A percentile compares a stretch with the other conserved stretches of the same genome.
phyloP scores from a whole-genome alignment of 192 early-diverging fungal species.

The Linnemannia exigua region DNA sequence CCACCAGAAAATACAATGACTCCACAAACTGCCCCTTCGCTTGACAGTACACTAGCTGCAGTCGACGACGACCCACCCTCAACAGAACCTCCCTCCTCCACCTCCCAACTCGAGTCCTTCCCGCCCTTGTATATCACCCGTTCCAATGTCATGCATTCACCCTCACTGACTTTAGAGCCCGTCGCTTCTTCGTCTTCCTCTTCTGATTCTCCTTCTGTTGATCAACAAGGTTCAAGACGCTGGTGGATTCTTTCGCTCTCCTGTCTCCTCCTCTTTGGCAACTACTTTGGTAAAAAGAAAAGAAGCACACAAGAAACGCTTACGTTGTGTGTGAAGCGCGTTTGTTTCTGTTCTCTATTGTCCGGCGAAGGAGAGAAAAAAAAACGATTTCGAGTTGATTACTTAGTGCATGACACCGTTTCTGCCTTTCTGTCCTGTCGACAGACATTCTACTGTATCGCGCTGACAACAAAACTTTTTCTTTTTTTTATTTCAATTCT shows the following conservation, averaged over 20 bases:
- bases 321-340: neutral
- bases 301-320: too few relatives aligned
- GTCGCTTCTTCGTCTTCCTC: neutral
- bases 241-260: slow-evolving; percentile 56
- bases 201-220: neutral
- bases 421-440: neutral
- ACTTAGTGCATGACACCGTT: too few relatives aligned
- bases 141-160: slow-evolving; percentile 33
- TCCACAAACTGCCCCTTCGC: slow-evolving; percentile 7
- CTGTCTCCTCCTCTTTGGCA: slow-evolving; percentile 62
- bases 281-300: slow-evolving; percentile 53
- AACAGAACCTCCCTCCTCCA: neutral
- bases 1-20: neutral
- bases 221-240: slow-evolving; percentile 8
- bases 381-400: too few relatives aligned
- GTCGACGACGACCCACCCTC: neutral
- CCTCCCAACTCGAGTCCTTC: slow-evolving; percentile 42
- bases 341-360: neutral
- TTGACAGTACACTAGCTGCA: slow-evolving; percentile 9
- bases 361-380: too few relatives aligned
- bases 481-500: neutral
- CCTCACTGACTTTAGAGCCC: slow-evolving; percentile 23
- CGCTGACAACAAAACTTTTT: neutral
- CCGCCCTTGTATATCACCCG: slow-evolving; percentile 31
- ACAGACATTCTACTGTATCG: neutral